Base-by-base conservation (phyloP, 2,329 filamentous ascomycete species). In the Emmonsia crescens region DNA sequence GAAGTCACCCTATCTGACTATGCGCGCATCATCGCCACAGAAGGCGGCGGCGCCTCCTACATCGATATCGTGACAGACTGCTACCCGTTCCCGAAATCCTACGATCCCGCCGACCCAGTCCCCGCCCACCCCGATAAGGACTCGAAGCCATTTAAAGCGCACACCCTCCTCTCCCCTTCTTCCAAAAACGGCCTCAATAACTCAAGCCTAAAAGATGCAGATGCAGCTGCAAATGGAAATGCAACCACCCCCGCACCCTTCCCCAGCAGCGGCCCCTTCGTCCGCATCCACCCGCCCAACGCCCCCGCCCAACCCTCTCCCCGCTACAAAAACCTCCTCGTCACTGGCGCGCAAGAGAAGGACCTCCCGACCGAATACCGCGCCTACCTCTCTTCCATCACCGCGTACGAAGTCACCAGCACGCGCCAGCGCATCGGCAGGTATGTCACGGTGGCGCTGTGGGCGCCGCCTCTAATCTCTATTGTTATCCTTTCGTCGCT, bases 1-100 rank as follows among this genome's bases (percentile, higher is more conserved):
- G 92, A 97, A 77, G 90, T 97, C 36, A 96, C 91, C 0, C 78
- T 82, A 21, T 75, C 82, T 51, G 94, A 99, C 76, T 99, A 89
- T 72, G 82, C 86, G 6, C 88, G 84, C 63, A 96, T 99, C 67
- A 87, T 97, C 64, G 87, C 87, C 5, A 96, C 92, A 5, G 94
- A 99, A 73, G 93, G 93, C 59, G 92, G 89, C 38, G 92, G 92
- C 21, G 77, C 85, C 2, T 83, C 86, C n/a, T 99, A 99, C 77
- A 79, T 87, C 61, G 91, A 97, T 71, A 84, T 96, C 12, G 71
- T 90, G 0, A 85, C 96, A 14, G 85, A 88, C 33, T 96, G 93
- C 74, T 80, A 90, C 65, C 80, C 86, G 0, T 82, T 96, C 9
- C 80, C 85, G 0, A 76, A 81, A 0, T 42, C 64, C 24, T 76